Evolutionary conservation across 2,329 filamentous ascomycete genomes (phyloP).

Genomic region (Didymella arachidicola): DNA sequence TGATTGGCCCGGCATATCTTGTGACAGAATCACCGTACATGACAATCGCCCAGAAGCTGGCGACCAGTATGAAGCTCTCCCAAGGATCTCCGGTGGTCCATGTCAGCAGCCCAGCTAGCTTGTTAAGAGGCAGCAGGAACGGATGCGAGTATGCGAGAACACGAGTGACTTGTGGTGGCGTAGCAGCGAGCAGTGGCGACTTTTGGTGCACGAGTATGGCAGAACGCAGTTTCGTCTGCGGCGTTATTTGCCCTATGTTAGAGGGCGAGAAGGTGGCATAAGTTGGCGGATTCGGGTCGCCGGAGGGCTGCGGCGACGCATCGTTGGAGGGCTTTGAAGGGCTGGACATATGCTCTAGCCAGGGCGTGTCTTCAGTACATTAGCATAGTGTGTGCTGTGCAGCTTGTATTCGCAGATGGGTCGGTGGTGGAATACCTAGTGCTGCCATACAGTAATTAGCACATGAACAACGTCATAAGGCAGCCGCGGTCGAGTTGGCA

Average conservation of each 20-base stretch:
- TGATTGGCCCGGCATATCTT: constrained; percentile 80
- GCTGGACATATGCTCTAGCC: constrained; percentile 54
- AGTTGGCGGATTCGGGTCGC: constrained; percentile 69
- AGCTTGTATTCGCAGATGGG: constrained; percentile 14
- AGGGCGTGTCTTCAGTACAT: constrained; percentile 50
- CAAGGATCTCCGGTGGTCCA: constrained; percentile 95
- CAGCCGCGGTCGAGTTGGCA: constrained; percentile 36
- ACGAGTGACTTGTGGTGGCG: constrained; percentile 91
- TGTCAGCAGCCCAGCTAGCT: constrained; percentile 81
- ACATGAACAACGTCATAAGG: constrained; percentile 48
- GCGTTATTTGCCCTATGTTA: constrained; percentile 72
- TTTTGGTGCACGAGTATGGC: constrained; percentile 97
- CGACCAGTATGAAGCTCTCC: constrained; percentile 93
- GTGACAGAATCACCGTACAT: constrained; percentile 88
- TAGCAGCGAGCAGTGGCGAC: constrained; percentile 89
- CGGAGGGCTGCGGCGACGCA: constrained; percentile 47
- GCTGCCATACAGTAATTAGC: constrained; percentile 51
- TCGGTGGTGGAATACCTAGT: constrained; percentile 47
- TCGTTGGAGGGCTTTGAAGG: constrained; percentile 48
- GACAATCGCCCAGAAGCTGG: constrained; percentile 82
- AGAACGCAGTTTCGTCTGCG: constrained; percentile 78
- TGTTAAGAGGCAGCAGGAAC: constrained; percentile 88
- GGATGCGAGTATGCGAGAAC: constrained; percentile 96
- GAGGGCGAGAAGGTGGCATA: constrained; percentile 89
- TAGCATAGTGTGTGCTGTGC: constrained; percentile 36